These are phyloP conservation scores for Pythium chondricola DNA, from an alignment of 352 stramenopile genomes.

Conservation along the genomic window DNA sequence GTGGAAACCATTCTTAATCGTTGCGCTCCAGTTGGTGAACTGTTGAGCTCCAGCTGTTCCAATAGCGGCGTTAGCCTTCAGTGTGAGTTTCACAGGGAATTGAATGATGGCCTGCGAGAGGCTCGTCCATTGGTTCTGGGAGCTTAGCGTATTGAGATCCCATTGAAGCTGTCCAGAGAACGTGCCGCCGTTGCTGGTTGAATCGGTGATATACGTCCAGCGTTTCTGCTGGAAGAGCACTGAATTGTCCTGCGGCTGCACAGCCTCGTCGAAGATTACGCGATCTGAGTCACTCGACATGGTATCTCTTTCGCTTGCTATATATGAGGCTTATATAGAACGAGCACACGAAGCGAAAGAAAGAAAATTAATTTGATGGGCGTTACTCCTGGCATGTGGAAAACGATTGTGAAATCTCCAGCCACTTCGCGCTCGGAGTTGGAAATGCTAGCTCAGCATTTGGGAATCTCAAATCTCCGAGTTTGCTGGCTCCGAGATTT, in stretches of 20 bases:
- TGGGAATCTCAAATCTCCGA: not conserved
- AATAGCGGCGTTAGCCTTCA: not conserved
- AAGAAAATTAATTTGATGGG: not conserved
- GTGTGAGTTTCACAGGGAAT: not conserved
- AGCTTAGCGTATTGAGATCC: not conserved
- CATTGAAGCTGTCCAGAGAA: not conserved
- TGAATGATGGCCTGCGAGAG: not conserved
- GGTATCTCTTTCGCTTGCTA: not conserved
- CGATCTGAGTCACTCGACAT: not conserved
- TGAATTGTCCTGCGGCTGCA: not conserved
- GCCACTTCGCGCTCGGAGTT: not conserved
- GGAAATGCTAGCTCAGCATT: not conserved
- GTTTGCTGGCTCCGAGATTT: not conserved
- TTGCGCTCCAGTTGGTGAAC: not conserved
- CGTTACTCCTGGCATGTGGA: not conserved
- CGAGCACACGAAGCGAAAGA: too few species aligned
- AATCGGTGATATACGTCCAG: not conserved
- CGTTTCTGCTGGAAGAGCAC: not conserved
- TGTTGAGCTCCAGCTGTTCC: not conserved
- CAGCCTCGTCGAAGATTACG: not conserved
- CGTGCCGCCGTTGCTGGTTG: not conserved
- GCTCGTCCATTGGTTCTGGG: not conserved
- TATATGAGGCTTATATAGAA: not conserved
- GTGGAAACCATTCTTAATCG: not conserved
- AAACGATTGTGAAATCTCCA: not conserved